A percentile compares a stretch with the other conserved stretches of the same genome.
Evolutionary conservation across 139 green algal genomes (phyloP).

Genomic region (Coelastrella sp.): DNA sequence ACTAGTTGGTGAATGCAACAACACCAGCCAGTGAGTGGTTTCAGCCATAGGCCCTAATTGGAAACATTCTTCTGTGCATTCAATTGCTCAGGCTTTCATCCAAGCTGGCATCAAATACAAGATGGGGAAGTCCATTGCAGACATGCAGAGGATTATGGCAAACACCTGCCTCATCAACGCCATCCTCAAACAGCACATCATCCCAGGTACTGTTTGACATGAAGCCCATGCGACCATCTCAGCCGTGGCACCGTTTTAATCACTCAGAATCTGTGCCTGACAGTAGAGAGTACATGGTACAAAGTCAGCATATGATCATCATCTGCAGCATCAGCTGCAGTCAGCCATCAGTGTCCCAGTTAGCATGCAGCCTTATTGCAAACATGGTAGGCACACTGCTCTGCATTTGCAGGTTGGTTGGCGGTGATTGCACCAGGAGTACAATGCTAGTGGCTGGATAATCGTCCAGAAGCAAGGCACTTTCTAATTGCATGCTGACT

Average conservation of each 20-base stretch:
- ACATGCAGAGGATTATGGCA: slow-evolving; percentile 18
- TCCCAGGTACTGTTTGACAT: background rate
- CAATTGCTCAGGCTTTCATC: slow-evolving; percentile 18
- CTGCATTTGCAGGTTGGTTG: background rate
- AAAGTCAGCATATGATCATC: background rate
- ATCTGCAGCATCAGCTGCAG: background rate
- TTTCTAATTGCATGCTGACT: background rate
- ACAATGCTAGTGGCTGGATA: background rate
- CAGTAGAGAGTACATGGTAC: too few species aligned
- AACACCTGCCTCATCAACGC: slow-evolving; percentile 39
- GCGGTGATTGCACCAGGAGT: background rate
- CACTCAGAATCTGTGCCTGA: too few species aligned
- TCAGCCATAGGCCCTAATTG: too few species aligned
- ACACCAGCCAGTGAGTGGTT: background rate
- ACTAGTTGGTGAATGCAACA: background rate
- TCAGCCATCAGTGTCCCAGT: background rate
- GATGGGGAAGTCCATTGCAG: background rate
- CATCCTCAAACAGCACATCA: slow-evolving; percentile 41
- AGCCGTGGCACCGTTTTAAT: too few species aligned
- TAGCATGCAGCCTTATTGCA: too few species aligned
- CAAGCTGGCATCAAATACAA: slow-evolving; percentile 33
- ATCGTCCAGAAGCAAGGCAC: background rate
- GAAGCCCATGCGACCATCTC: too few species aligned
- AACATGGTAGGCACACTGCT: too few species aligned
- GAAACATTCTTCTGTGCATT: background rate